Evolutionary conservation across 2,329 filamentous ascomycete genomes (phyloP).

Genomic region (Cercospora canescens): DNA sequence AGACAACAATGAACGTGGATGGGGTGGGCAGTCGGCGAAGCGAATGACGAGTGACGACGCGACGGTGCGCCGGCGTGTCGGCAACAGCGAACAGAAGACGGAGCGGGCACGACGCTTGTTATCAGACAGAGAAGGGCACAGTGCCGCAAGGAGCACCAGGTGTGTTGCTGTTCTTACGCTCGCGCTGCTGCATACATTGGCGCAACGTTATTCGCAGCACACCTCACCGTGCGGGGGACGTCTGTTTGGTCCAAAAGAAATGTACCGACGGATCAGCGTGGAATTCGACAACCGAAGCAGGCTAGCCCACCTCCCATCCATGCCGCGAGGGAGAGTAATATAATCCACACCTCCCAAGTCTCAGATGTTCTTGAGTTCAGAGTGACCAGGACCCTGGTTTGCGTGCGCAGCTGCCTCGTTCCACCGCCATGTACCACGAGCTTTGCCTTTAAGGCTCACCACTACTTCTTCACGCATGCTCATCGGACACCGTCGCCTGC

Average conservation of each 20-base stretch:
- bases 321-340: background rate
- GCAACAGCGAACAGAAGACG: background rate
- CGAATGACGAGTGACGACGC: background rate
- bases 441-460: background rate
- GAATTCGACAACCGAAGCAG: background rate
- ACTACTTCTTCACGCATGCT: background rate
- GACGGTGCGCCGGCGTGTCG: background rate
- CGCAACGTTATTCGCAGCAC: conserved; percentile 4
- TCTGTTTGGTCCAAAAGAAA: background rate
- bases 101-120: background rate
- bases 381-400: conserved; percentile 1
- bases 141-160: background rate
- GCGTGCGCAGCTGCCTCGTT: background rate
- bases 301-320: background rate
- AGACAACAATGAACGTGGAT: conserved; percentile 5
- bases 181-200: conserved; percentile 3
- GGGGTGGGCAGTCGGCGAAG: conserved; percentile 1
- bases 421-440: background rate
- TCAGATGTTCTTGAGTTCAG: background rate
- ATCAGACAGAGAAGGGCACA: background rate
- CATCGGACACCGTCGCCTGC: background rate
- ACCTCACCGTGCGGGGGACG: background rate
- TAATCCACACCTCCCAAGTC: background rate
- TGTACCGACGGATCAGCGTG: conserved; percentile 1
- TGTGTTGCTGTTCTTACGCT: background rate